phyloP scores from a whole-genome alignment of 345 rosid genomes.

The Gossypium sturtianum region DNA sequence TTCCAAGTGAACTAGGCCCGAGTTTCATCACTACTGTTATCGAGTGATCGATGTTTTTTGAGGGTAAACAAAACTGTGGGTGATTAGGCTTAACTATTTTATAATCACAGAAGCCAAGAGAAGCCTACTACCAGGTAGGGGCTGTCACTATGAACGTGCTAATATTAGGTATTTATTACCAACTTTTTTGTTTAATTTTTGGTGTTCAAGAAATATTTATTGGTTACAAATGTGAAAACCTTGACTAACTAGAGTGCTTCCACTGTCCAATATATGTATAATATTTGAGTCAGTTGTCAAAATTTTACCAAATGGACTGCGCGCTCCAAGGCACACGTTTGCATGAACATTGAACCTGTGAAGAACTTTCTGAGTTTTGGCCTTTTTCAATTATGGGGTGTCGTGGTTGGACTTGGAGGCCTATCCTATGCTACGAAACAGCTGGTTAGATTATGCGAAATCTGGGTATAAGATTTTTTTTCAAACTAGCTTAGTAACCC shows the following conservation, averaged over 20 bases:
- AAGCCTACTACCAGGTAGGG: neutral
- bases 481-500: neutral
- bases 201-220: neutral
- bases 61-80: neutral
- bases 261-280: neutral
- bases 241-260: slow-evolving; percentile 8
- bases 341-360: neutral
- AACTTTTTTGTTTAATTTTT: neutral
- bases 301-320: neutral
- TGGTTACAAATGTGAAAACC: neutral
- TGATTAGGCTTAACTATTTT: neutral
- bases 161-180: neutral
- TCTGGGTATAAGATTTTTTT: slow-evolving; percentile 8
- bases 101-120: neutral
- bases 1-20: neutral
- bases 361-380: neutral
- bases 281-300: neutral
- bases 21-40: neutral
- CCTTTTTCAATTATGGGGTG: neutral
- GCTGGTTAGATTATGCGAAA: neutral
- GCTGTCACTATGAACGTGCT: neutral
- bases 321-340: neutral
- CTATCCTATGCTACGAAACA: neutral
- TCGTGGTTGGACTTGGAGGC: too few relatives aligned
- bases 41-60: neutral